phyloP scores from a whole-genome alignment of 768 basidiomycete species.

The Mrakia blollopis region DNA sequence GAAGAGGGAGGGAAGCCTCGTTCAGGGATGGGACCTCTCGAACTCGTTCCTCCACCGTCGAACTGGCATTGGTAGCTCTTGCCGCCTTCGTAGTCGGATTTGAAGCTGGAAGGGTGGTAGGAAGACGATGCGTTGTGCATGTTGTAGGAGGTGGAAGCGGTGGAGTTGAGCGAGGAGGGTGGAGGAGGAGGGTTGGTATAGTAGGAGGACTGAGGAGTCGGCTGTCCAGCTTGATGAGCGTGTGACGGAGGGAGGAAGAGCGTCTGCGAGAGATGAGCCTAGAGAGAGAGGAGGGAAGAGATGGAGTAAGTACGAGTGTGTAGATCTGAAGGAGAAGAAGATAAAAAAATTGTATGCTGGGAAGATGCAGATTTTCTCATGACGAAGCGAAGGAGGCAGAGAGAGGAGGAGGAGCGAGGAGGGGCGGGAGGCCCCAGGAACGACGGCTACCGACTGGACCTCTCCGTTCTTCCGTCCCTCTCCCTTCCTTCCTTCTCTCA shows the following conservation, averaged over 20 bases:
- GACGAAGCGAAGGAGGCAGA: not conserved
- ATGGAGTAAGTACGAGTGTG: not conserved
- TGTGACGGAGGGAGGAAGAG: conserved; percentile 17
- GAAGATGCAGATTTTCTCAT: not conserved
- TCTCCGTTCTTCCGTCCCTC: not conserved
- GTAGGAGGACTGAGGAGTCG: conserved; percentile 27
- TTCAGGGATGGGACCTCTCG: conserved; percentile 4
- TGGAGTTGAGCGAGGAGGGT: conserved; percentile 28
- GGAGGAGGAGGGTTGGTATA: conserved; percentile 18
- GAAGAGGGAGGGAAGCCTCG: conserved; percentile 17
- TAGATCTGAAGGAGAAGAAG: not conserved
- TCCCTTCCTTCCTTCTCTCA: not conserved
- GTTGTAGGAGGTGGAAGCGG: conserved; percentile 13
- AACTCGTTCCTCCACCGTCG: not conserved
- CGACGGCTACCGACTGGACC: not conserved
- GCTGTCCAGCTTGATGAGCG: conserved; percentile 20
- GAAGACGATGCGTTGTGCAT: not conserved
- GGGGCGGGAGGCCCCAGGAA: conserved; percentile 5
- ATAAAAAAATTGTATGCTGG: no score
- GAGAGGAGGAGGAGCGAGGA: no score
- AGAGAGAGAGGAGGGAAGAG: not conserved
- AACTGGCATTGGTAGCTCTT: not conserved
- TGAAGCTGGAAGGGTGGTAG: conserved; percentile 8
- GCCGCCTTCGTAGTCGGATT: conserved; percentile 5
- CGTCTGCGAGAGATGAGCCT: conserved; percentile 32